Conservation (phyloP, 2,329 filamentous ascomycete genomes). For the Pseudocercospora macadamiae region DNA sequence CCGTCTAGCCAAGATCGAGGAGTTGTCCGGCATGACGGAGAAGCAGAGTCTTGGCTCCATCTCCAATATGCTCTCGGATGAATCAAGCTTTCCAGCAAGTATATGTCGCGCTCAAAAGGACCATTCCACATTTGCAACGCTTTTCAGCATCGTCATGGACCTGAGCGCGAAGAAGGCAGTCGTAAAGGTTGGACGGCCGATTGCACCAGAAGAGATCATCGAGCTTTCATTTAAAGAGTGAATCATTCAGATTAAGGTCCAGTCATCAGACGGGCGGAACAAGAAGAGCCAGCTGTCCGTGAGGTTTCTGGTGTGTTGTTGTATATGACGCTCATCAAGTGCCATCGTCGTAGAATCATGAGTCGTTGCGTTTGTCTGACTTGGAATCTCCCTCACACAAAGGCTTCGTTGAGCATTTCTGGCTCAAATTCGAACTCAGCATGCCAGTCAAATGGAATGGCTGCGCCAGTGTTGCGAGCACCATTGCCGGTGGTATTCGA, state of each 20-base stretch:
- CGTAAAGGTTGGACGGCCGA: constrained; percentile 37
- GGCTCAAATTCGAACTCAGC: constrained; percentile 2
- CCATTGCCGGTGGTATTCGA: neutral
- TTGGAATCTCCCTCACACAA: neutral
- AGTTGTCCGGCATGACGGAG: constrained; percentile 26
- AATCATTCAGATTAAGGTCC: neutral
- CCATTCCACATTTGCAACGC: constrained; percentile 29
- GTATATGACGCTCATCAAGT: too few relatives aligned
- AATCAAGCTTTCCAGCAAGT: constrained; percentile 42
- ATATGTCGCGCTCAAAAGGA: constrained; percentile 37
- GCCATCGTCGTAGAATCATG: too few relatives aligned
- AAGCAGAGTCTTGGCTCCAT: neutral
- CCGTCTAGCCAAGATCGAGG: constrained; percentile 43
- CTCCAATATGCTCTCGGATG: constrained; percentile 18
- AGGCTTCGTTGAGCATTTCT: neutral
- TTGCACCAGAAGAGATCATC: constrained; percentile 31
- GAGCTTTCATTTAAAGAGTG: neutral
- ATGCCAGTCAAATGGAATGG: constrained; percentile 1
- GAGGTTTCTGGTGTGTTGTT: too few relatives aligned
- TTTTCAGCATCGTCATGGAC: constrained; percentile 45
- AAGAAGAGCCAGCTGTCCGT: too few relatives aligned
- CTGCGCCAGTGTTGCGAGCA: neutral
- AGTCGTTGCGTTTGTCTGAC: neutral
- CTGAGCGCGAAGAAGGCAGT: constrained; percentile 31
- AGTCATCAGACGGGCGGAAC: too few relatives aligned